Base-by-base conservation (phyloP, 2,329 filamentous ascomycete species). In the Anthostomella pinea region DNA sequence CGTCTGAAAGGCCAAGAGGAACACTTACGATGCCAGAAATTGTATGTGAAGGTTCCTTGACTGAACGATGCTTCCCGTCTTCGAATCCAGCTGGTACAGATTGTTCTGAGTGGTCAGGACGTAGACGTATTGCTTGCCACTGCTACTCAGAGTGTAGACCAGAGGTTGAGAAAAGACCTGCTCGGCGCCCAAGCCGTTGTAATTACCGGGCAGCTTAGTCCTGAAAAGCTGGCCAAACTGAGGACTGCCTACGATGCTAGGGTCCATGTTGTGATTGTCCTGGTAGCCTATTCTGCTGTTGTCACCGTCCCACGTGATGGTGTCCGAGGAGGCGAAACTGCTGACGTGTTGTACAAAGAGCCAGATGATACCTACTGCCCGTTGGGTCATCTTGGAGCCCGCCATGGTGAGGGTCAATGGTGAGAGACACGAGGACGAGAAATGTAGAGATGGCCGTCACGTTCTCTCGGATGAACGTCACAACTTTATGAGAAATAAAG, bases 201-300 rank as follows among this genome's bases (percentile, higher is more conserved):
- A 80, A 13, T 60, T 66, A 5, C 76, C 76, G 0, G 75, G 72
- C 2, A 80, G 63, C 1, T 50, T 30, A 0, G 70, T 71, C 48
- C 64, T 68, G 62, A 76, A 81, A 6, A 79, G 57, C 40, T 76
- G 70, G 14, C 68, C 72, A 45, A 80, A 81, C 33, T 73, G 66
- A 3, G 69, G 57, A 37, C 72, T 75, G 25, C 64, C 68, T 2
- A 82, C 75, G 7, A 80, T 61, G 10, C 70, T 65, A 1, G 78
- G 78, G 49, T 81, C 75, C 70, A 82, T 75, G 57, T 81, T 81
- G 53, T 82, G 77, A 51, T 77, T 81, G 14, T 63, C 67, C 53
- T 75, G 70, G 52, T 78, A 78, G 18, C 75, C 73, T 9, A 67
- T 53, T 33, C 75, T 60, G 8, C 70, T 66, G 51, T 75, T 77